phyloP scores from a whole-genome alignment of 2,329 filamentous ascomycete genomes.

The Rugonectria rugulosa region DNA sequence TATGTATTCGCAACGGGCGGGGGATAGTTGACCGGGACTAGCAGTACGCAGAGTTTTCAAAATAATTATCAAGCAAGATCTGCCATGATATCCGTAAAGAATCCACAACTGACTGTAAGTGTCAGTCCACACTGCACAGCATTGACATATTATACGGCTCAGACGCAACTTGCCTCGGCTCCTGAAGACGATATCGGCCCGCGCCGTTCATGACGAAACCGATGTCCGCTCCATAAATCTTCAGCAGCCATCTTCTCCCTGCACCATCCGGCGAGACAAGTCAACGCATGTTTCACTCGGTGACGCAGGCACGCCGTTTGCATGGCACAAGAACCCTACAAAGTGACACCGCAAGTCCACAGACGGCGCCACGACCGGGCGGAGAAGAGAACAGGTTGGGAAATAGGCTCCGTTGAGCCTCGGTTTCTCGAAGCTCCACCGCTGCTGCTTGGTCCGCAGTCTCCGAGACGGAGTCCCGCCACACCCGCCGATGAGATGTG shows the following conservation, averaged over 20 bases:
- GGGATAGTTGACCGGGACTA: no score
- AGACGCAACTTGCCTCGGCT: slow-evolving; percentile 9
- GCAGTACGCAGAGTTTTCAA: no score
- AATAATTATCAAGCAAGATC: no score
- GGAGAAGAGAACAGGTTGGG: slow-evolving; percentile 11
- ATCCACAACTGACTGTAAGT: neutral
- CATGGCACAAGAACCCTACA: neutral
- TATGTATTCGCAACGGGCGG: no score
- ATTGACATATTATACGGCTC: neutral
- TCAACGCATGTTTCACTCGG: slow-evolving; percentile 2
- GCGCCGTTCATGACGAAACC: neutral
- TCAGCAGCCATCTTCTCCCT: neutral
- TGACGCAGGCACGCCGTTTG: neutral
- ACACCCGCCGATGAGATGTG: slow-evolving; percentile 2
- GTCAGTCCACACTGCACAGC: slow-evolving; percentile 1
- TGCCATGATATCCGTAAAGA: no score
- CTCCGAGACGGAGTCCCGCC: slow-evolving; percentile 1
- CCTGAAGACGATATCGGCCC: slow-evolving; percentile 2
- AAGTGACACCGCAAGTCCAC: slow-evolving; percentile 1
- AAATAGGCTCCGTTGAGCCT: slow-evolving; percentile 19
- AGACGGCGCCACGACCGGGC: slow-evolving; percentile 3
- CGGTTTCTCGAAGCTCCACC: slow-evolving; percentile 11
- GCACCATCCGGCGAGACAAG: neutral
- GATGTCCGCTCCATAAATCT: neutral
- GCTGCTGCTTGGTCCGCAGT: neutral